Evolutionary conservation across 345 rosid genomes (phyloP).

Genomic region (Dimocarpus longan): DNA sequence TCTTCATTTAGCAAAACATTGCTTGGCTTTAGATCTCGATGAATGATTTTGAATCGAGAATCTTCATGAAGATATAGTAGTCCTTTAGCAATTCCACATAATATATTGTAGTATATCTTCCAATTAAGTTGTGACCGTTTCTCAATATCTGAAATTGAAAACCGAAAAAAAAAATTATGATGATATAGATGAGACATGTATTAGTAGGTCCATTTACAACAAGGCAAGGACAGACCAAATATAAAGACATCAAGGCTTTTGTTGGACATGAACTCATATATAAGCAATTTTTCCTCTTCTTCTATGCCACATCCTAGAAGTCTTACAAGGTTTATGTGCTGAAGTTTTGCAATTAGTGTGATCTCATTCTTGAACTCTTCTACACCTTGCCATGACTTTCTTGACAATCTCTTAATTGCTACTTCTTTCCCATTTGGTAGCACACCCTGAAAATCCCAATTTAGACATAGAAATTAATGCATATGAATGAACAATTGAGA

Average conservation of each 20-base stretch:
- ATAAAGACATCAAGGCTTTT: conserved; percentile 44
- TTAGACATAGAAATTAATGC: background rate
- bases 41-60: conserved; percentile 47
- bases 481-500: background rate
- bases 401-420: conserved; percentile 42
- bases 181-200: too few relatives aligned
- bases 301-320: conserved; percentile 40
- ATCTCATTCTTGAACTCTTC: conserved; percentile 50
- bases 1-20: conserved; percentile 45
- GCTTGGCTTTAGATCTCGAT: conserved; percentile 48
- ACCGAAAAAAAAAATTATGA: background rate
- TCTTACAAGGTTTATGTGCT: conserved; percentile 46
- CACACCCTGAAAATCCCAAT: conserved; percentile 27
- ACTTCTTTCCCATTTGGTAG: conserved; percentile 32
- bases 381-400: conserved; percentile 44
- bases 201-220: background rate
- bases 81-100: conserved; percentile 45
- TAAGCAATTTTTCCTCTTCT: conserved; percentile 38
- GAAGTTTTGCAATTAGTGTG: conserved; percentile 39
- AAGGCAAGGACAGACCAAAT: conserved; percentile 29
- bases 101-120: conserved; percentile 36
- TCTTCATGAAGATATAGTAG: conserved; percentile 56
- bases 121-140: conserved; percentile 38
- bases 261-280: conserved; percentile 49
- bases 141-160: conserved; percentile 27